Conservation (phyloP, 139 green algal species). For the Dunaliella primolecta region DNA sequence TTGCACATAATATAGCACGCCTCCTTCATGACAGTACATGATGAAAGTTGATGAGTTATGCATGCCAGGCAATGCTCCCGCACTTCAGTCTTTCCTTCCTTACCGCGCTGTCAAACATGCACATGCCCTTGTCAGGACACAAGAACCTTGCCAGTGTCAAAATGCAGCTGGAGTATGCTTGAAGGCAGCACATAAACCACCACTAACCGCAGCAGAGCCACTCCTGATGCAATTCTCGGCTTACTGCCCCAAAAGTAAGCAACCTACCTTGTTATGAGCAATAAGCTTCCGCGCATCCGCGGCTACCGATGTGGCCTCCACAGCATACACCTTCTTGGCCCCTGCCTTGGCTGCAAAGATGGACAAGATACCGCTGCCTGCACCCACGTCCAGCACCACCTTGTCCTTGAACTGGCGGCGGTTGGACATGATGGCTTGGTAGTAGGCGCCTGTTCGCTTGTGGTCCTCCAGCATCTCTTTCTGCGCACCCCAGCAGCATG, state of each 20-base stretch:
- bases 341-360: conserved; percentile 91
- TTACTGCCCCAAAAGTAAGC: neutral
- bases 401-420: conserved; percentile 45
- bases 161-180: too few relatives aligned
- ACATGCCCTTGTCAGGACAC: too few relatives aligned
- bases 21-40: too few relatives aligned
- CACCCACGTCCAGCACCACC: conserved; percentile 96
- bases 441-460: conserved; percentile 94
- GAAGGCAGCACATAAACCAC: neutral
- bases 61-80: too few relatives aligned
- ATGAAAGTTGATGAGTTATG: too few relatives aligned
- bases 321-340: conserved; percentile 66
- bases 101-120: too few relatives aligned
- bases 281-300: conserved; percentile 75
- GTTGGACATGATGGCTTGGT: conserved; percentile 60
- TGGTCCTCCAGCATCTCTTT: conserved; percentile 99
- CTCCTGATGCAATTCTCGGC: neutral
- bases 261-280: conserved; percentile 73
- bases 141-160: too few relatives aligned
- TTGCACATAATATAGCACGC: too few relatives aligned
- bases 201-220: neutral
- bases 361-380: conserved; percentile 92
- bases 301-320: conserved; percentile 95
- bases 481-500: conserved; percentile 35
- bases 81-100: too few relatives aligned